Evolutionary conservation across 2,329 filamentous ascomycete genomes (phyloP).

Genomic region (Phialophora chinensis): DNA sequence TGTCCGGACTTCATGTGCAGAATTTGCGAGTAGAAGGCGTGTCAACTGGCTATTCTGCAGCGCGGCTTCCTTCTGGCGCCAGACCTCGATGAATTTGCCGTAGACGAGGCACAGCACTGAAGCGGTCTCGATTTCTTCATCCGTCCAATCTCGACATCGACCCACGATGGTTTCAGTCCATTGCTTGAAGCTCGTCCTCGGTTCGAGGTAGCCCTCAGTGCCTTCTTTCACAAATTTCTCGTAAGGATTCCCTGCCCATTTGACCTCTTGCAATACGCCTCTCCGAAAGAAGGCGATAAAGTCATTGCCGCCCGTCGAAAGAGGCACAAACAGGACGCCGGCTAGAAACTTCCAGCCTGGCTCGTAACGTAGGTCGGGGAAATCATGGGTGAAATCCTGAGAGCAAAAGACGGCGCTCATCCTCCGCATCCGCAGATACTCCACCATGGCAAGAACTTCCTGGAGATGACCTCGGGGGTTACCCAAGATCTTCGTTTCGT

Average conservation of each 20-base stretch:
- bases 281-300: slow-evolving; percentile 93
- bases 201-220: slow-evolving; percentile 76
- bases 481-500: slow-evolving; percentile 88
- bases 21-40: slow-evolving; percentile 79
- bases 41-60: slow-evolving; percentile 83
- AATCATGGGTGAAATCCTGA: slow-evolving; percentile 75
- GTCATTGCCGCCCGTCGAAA: slow-evolving; percentile 76
- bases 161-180: slow-evolving; percentile 83
- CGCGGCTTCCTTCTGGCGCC: slow-evolving; percentile 86
- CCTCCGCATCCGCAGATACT: slow-evolving; percentile 78
- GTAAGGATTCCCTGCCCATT: slow-evolving; percentile 86
- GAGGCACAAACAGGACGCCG: slow-evolving; percentile 79
- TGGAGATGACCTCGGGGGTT: slow-evolving; percentile 72
- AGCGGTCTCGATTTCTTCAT: slow-evolving; percentile 87
- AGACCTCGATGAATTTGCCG: slow-evolving; percentile 88
- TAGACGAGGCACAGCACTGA: slow-evolving; percentile 88
- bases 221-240: slow-evolving; percentile 77
- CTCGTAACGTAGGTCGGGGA: slow-evolving; percentile 78
- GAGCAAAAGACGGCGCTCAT: slow-evolving; percentile 78
- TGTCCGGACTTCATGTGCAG: slow-evolving; percentile 88
- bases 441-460: slow-evolving; percentile 81
- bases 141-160: slow-evolving; percentile 84
- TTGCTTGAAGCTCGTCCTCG: slow-evolving; percentile 76
- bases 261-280: slow-evolving; percentile 75
- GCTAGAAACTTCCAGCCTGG: slow-evolving; percentile 81